Base-by-base conservation (phyloP, 2,329 filamentous ascomycete genomes). In the Penicillium fuscoglaucum region DNA sequence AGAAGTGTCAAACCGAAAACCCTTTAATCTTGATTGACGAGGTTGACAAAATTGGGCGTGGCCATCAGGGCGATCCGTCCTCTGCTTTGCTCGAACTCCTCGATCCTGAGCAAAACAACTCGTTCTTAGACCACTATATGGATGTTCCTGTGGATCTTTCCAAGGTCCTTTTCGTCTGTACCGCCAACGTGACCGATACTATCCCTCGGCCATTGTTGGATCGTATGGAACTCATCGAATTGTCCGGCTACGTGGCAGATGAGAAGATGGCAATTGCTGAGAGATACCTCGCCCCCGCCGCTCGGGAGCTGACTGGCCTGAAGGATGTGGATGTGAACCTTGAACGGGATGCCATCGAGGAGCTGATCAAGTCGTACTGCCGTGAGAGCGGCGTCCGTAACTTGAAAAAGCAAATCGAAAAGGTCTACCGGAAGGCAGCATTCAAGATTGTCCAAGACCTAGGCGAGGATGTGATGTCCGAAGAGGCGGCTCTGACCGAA, bases 251-350 rank as follows among this genome's bases (percentile, higher is more conserved):
- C 71, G 93, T 99, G 51, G 88, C 93, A 0, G 93, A 99, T 65
- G 95, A 99, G 82, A 99, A 99, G 83, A 97, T 96, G 87, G 93
- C 95, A 3, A 99, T 99, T 69, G 95, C 95, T 4, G 89, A 99
- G 72, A 86, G 87, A 64, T 99, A 99, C 71, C 85, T 99, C 28
- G 90, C 91, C 0, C 95, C 95, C 8, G 89, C 91, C 48, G 95
- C 96, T n/a, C 96, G 96, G 77, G 93, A 97, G 62, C 82, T 96
- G 58, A 93, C 91, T 39, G 95, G 95, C 29, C 79, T 99, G 61
- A 91, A 96, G 73, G 85, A 95, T 21, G 93, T 93, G 21, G 89
- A 97, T 70, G 93, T 99, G n/a, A 81, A 81, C n/a, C 82, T 99
- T 44, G 88, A 87, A 61, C 87, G 92, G 66, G 89, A 90, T 58